Conservation (phyloP, 2,329 filamentous ascomycete species). For the Tolypocladium nubicola region DNA sequence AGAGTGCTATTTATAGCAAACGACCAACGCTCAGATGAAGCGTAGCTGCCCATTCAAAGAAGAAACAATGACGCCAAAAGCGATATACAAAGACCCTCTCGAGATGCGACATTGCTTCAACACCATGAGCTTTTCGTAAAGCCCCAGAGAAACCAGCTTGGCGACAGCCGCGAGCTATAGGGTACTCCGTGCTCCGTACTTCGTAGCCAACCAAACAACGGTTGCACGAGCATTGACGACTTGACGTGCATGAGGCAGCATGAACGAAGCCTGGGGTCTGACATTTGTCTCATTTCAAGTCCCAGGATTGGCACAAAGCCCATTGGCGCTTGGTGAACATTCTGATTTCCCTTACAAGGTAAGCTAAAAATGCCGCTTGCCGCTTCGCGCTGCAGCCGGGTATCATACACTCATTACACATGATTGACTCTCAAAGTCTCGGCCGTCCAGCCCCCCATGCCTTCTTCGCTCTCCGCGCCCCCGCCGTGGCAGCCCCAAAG, state of each 20-base stretch:
- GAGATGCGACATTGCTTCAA: too few species aligned
- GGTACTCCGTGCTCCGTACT: not conserved
- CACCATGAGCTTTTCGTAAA: too few species aligned
- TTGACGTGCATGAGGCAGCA: not conserved
- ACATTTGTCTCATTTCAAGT: not conserved
- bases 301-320: not conserved
- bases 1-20: not conserved
- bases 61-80: too few species aligned
- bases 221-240: not conserved
- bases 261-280: not conserved
- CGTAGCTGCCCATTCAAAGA: too few species aligned
- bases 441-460: conserved; percentile 23
- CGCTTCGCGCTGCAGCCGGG: conserved; percentile 3
- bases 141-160: too few species aligned
- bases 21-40: too few species aligned
- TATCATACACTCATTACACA: not conserved
- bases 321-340: not conserved
- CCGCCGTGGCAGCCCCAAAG: conserved; percentile 50
- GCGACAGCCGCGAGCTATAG: not conserved
- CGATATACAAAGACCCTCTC: too few species aligned
- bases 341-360: not conserved
- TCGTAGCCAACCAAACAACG: not conserved
- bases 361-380: not conserved
- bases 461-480: conserved; percentile 20
- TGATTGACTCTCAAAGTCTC: not conserved